Evolutionary conservation across 768 basidiomycete genomes (phyloP), one percentile per base, ranked within the genome.

Genomic region (Favolaschia claudopus): DNA sequence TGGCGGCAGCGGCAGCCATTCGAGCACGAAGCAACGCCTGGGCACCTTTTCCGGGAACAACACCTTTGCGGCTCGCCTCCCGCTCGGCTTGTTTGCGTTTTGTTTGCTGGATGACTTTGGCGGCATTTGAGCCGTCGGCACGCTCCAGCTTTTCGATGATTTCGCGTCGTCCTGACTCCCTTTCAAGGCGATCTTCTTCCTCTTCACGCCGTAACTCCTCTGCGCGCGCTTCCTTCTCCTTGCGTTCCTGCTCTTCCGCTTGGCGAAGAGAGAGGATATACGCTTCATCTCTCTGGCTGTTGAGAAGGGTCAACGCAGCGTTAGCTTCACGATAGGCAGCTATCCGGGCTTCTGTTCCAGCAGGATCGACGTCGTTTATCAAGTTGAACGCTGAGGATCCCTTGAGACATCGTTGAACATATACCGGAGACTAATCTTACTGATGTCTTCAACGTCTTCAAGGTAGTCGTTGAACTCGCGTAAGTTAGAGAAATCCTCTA

Each of bases 381-480:
- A 99, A 87, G 72, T 99, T 98, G 79, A 96, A 98, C 6, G 93
- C 96, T 96, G 48, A 27, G 19, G 32, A 42, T 24, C n/a, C n/a
- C 19, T 9, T 37, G 14, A 55, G 59, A 50, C 37, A 31, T 50
- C 17, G 22, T 20, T 60, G 45, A 43, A 59, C 19, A 13, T n/a
- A 48, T 29, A 61, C 39, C 17, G 28, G 24, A 64, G 42, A 63
- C 39, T 38, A 45, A 17, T 66, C 74, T 47, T 38, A 79, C 82
- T 79, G 64, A 98, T 89, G 67, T 97, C 93, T 75, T 99, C 96
- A 3, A 96, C 95, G 72, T 93, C 88, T 74, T 99, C 95, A 12
- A 99, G 84, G 70, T 99, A 99, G 70, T 99, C 92, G 67, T 99
- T 97, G 74, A 96, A 98, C 15, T 85, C 81, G 12, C 85, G 82